Evolutionary conservation across 768 basidiomycete species (phyloP).

Genomic region (Gymnopilus dilepis): DNA sequence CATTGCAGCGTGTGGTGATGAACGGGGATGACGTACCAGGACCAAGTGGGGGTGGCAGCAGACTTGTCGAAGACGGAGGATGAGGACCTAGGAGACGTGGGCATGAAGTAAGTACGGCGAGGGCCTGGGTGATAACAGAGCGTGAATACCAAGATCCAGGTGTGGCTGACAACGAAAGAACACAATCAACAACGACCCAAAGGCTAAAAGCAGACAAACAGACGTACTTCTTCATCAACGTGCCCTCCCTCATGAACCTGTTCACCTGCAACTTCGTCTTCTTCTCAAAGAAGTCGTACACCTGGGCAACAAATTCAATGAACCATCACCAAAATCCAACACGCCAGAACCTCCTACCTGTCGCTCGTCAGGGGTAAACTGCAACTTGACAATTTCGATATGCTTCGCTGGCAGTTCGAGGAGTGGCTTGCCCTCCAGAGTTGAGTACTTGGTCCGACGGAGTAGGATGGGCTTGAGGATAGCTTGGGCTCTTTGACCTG

Average conservation of each 20-base stretch:
- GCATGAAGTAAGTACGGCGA: not conserved
- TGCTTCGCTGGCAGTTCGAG: slow-evolving; percentile 66
- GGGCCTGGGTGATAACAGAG: not conserved
- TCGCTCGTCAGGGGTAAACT: slow-evolving; percentile 71
- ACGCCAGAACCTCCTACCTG: slow-evolving; percentile 42
- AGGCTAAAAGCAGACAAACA: not conserved
- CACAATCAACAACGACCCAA: not conserved
- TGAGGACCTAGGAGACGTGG: slow-evolving; percentile 55
- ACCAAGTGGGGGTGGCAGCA: slow-evolving; percentile 78
- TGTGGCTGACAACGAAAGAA: slow-evolving; percentile 42
- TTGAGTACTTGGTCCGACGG: slow-evolving; percentile 75
- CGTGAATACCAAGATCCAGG: slow-evolving; percentile 46
- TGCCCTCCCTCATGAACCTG: slow-evolving; percentile 65
- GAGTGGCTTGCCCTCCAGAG: slow-evolving; percentile 69
- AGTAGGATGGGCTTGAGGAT: slow-evolving; percentile 70
- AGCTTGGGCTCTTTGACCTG: slow-evolving; percentile 66
- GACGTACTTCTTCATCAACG: slow-evolving; percentile 72
- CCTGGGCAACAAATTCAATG: slow-evolving; percentile 15
- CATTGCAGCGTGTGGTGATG: not conserved
- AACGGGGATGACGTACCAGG: slow-evolving; percentile 45
- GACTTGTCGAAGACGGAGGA: slow-evolving; percentile 75
- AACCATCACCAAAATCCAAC: not conserved
- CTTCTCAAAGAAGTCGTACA: slow-evolving; percentile 65
- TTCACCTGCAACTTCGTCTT: slow-evolving; percentile 58
- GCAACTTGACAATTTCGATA: slow-evolving; percentile 60